These are phyloP conservation scores for Kluyveromyces starmeri DNA, from an alignment of 805 yeast species.

Conservation along the genomic window DNA sequence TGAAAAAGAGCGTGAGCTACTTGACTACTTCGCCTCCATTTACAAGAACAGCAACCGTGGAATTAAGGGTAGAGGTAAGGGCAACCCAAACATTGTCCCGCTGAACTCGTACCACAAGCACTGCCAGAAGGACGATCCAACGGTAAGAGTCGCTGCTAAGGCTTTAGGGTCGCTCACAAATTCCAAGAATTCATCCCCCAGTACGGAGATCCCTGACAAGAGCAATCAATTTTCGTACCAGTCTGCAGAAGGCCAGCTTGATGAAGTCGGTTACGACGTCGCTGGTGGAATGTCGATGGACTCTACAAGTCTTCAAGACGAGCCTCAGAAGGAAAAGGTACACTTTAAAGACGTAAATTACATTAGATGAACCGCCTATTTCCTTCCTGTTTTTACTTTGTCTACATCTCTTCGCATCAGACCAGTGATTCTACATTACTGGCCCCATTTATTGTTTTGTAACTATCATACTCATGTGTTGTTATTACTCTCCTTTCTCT, in stretches of 20 bases:
- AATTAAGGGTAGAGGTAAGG: conserved; percentile 82
- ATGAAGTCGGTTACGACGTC: conserved; percentile 3
- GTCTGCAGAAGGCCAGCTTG: conserved; percentile 1
- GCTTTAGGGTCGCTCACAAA: conserved; percentile 10
- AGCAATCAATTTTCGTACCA: conserved; percentile 3
- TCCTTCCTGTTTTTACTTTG: too few species aligned
- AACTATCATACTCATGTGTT: too few species aligned
- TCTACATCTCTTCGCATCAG: too few species aligned
- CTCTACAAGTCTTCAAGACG: neutral
- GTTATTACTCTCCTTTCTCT: too few species aligned
- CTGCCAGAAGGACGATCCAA: conserved; percentile 4
- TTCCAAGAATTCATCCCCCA: conserved; percentile 2
- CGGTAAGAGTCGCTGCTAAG: conserved; percentile 10
- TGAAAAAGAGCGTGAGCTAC: conserved; percentile 53
- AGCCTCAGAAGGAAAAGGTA: conserved; percentile 8
- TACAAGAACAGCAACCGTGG: conserved; percentile 89
- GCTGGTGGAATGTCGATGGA: neutral
- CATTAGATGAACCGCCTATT: too few species aligned
- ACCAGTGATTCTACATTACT: too few species aligned
- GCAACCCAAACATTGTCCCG: conserved; percentile 14
- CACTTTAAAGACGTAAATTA: conserved; percentile 21
- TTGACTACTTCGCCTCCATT: conserved; percentile 69
- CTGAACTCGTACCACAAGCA: conserved; percentile 5
- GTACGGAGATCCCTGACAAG: conserved; percentile 5
- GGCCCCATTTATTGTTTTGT: too few species aligned